Conservation (phyloP, 176 grass and related monocot genomes). For the Eragrostis nindensis region DNA sequence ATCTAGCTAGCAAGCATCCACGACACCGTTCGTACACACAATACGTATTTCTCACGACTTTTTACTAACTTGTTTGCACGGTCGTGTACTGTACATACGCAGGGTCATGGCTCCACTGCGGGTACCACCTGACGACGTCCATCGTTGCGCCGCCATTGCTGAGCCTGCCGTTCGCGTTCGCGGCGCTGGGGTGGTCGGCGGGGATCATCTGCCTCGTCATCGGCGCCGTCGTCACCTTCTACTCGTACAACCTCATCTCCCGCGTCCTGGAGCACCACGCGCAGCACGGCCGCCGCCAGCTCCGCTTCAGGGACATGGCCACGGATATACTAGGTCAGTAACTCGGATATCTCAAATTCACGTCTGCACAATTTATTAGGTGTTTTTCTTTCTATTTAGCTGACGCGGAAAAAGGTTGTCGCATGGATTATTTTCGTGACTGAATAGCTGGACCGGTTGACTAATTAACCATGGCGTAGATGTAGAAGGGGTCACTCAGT, state of each 20-base stretch:
- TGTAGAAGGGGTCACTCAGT: neutral
- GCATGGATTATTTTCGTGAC: neutral
- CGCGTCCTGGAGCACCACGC: constrained; percentile 91
- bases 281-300: constrained; percentile 71
- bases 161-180: constrained; percentile 91
- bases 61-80: neutral
- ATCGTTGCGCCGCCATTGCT: constrained; percentile 91
- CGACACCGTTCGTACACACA: neutral
- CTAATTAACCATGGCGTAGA: neutral
- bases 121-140: constrained; percentile 90
- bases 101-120: constrained; percentile 95
- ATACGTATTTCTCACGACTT: neutral
- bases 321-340: constrained; percentile 76
- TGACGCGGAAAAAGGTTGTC: neutral
- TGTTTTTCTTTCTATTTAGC: neutral
- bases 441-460: neutral
- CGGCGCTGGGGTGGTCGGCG: constrained; percentile 65
- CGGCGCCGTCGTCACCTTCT: constrained; percentile 77
- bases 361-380: no score
- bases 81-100: neutral
- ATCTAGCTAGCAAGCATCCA: neutral
- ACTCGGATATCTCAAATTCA: neutral
- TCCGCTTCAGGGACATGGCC: constrained; percentile 97
- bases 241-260: constrained; percentile 98
- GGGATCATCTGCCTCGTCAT: constrained; percentile 64